Conservation (phyloP, 2,329 filamentous ascomycete species). For the Chrysoporthe deuterocubensis region DNA sequence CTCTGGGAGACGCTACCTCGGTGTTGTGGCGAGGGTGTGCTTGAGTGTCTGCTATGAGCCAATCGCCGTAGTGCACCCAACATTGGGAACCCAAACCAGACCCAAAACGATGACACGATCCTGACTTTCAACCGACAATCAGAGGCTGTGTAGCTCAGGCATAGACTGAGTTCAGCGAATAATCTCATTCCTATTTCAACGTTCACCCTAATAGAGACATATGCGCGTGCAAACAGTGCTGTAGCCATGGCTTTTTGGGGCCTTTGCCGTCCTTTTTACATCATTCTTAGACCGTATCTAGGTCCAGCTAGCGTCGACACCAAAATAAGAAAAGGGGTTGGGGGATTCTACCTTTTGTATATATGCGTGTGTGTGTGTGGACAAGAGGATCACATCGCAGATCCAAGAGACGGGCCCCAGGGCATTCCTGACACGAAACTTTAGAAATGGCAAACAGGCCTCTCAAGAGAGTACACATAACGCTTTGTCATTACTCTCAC, state of each 20-base stretch:
- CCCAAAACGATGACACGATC: neutral
- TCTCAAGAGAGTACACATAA: neutral
- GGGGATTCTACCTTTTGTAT: too few relatives aligned
- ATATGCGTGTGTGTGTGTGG: too few relatives aligned
- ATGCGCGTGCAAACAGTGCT: conserved; percentile 19
- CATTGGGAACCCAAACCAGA: neutral
- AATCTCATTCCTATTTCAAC: too few relatives aligned
- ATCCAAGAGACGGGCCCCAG: too few relatives aligned
- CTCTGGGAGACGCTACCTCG: neutral
- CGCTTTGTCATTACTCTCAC: conserved; percentile 1
- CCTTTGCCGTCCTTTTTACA: too few relatives aligned
- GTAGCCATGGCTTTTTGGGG: conserved; percentile 10
- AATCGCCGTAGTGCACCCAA: neutral
- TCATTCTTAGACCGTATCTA: too few relatives aligned
- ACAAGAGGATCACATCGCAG: too few relatives aligned
- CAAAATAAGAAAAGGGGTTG: too few relatives aligned
- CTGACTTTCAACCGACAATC: neutral
- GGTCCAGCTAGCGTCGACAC: too few relatives aligned
- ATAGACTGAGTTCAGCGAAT: conserved; percentile 5
- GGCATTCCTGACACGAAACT: neutral
- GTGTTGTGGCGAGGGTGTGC: neutral
- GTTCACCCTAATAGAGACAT: too few relatives aligned
- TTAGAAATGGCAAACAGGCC: neutral
- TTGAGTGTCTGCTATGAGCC: neutral
- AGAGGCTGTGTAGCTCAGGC: conserved; percentile 27